A percentile compares a stretch with the other conserved stretches of the same genome.
phyloP scores from a whole-genome alignment of 2,329 filamentous ascomycete genomes.

The Ampelomyces quisqualis region DNA sequence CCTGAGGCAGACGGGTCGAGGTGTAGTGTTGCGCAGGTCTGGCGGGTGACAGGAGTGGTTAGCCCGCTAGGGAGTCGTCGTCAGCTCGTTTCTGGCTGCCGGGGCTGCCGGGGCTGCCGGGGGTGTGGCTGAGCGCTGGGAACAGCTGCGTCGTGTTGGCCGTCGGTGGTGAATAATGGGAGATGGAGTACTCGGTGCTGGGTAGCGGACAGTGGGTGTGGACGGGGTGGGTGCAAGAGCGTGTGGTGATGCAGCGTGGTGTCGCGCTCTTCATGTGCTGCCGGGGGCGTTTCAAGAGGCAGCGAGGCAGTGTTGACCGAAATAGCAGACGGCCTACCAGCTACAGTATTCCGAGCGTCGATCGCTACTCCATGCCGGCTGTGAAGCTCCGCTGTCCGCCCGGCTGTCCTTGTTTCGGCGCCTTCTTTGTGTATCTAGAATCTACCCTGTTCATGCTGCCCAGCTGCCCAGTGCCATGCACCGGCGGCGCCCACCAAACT shows the following conservation, averaged over 20 bases:
- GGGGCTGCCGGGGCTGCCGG: constrained; percentile 27
- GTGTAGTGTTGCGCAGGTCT: constrained; percentile 20
- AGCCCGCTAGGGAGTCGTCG: constrained; percentile 40
- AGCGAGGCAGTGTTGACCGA: constrained; percentile 13
- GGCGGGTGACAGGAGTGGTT: constrained; percentile 28
- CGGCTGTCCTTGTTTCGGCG: neutral
- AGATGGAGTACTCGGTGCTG: no score
- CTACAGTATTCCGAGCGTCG: constrained; percentile 4
- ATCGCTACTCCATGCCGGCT: neutral
- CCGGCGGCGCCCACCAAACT: constrained; percentile 4
- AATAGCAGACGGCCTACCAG: constrained; percentile 18
- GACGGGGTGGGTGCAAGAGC: constrained; percentile 1
- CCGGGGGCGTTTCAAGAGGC: constrained; percentile 22
- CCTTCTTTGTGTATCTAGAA: no score
- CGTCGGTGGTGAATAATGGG: neutral
- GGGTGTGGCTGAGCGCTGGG: constrained; percentile 33
- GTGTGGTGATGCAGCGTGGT: constrained; percentile 2
- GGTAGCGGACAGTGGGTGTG: no score
- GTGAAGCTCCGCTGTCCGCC: constrained; percentile 1
- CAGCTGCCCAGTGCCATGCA: no score
- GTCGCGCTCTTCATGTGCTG: neutral
- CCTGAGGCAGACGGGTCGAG: constrained; percentile 33
- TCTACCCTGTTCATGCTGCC: no score
- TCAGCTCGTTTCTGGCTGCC: constrained; percentile 37
- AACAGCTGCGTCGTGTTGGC: constrained; percentile 1